Evolutionary conservation across 345 rosid genomes (phyloP).

Genomic region (Sapria himalayana): DNA sequence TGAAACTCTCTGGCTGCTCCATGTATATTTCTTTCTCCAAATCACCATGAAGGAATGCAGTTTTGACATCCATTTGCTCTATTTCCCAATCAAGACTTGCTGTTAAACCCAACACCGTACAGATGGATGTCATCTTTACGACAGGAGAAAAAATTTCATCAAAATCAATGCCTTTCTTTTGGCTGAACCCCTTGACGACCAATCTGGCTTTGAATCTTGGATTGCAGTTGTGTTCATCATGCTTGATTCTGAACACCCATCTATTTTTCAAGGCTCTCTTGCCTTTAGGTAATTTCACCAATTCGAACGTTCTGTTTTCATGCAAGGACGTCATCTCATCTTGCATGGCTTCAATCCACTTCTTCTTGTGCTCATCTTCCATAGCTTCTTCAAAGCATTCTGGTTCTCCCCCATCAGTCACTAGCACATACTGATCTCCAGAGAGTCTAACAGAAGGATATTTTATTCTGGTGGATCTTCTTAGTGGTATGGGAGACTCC

Average conservation of each 20-base stretch:
- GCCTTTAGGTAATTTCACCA: background rate
- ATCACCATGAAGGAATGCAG: slow-evolving; percentile 1
- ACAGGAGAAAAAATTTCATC: too few species aligned
- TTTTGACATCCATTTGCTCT: background rate
- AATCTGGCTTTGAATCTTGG: background rate
- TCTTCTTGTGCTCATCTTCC: background rate
- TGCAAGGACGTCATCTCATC: background rate
- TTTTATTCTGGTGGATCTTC: background rate
- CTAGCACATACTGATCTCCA: background rate
- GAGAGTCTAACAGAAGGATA: background rate
- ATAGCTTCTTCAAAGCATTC: background rate
- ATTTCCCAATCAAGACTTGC: background rate
- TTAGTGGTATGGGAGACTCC: background rate
- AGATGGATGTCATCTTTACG: too few species aligned
- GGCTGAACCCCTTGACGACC: background rate
- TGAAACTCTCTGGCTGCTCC: too few species aligned
- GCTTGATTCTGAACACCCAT: background rate
- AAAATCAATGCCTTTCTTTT: too few species aligned
- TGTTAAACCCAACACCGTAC: too few species aligned
- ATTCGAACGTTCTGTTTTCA: background rate
- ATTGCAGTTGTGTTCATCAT: background rate
- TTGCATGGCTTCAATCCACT: background rate
- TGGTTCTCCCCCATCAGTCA: background rate
- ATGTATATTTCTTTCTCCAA: background rate
- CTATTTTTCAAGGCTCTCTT: slow-evolving; percentile 1